Evolutionary conservation across 2,329 filamentous ascomycete genomes (phyloP), one percentile per base, ranked within the genome.

Genomic region (Ophiostoma perfectum): DNA sequence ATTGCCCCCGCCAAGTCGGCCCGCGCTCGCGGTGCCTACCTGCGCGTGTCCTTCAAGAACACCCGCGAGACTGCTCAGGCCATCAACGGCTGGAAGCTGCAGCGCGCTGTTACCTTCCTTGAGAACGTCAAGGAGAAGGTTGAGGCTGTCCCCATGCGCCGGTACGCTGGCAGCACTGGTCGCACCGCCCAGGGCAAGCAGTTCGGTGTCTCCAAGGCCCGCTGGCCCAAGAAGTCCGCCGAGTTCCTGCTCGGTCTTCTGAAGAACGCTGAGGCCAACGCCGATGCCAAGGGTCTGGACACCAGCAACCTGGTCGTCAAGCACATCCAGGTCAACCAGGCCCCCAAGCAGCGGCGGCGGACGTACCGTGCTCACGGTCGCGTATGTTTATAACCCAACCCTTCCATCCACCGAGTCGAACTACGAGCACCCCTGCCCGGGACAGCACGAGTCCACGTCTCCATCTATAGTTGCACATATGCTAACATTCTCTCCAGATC

Each of bases 291-390:
- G 88, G 93, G 93, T 78, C 92, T 97, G 79, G 93, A 99, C 84
- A 98, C 93, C 80, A 90, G 89, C 84, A 96, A 96, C 88, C 87
- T 99, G 80, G 84, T 98, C 80, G 91, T 99, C 85, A 97, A 97
- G 92, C 96, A 97, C 91, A 99, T 99, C 85, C 95, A 99, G 87
- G 95, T 99, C 88, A 99, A 99, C 92, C 95, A 99, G 88, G 96
- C 95, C 77, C 95, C 95, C 79, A 98, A 98, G 90, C 94, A 98
- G 88, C 90, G 95, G 81, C 89, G 95, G 85, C 90, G 95, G 83
- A 99, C 95, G 80, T 99, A 99, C 91, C 93, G 95, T 89, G 96
- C 96, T 74, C 95, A 99, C 88, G 95, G 95, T 89, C 93, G 95
- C 87, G 94, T 97, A 96, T 78, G 93, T 92, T 27, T 27, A 27